Conservation (phyloP, 768 basidiomycete species). For the Lactarius sanguifluus region DNA sequence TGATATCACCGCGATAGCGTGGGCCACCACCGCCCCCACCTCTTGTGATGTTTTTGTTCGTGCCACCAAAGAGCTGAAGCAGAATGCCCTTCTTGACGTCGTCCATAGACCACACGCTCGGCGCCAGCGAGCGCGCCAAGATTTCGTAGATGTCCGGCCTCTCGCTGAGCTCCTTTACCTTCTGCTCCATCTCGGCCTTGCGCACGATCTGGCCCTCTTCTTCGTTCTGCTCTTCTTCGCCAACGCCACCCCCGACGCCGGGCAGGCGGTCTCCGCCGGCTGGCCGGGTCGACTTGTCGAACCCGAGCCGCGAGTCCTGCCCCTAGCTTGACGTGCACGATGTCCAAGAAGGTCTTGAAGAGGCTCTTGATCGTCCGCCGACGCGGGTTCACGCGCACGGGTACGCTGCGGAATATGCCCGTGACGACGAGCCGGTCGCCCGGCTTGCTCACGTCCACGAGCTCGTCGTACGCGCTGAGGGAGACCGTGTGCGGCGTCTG, state of each 20-base stretch:
- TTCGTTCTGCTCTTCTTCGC: slow-evolving; percentile 58
- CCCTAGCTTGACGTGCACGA: slow-evolving; percentile 88
- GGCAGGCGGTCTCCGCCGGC: slow-evolving; percentile 66
- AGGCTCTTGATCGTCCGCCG: slow-evolving; percentile 90
- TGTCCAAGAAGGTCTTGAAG: slow-evolving; percentile 97
- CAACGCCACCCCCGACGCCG: slow-evolving; percentile 68
- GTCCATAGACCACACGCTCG: slow-evolving; percentile 97
- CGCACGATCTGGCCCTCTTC: slow-evolving; percentile 41
- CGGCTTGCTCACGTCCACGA: slow-evolving; percentile 95
- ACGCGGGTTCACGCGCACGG: slow-evolving; percentile 92
- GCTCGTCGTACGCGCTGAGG: slow-evolving; percentile 95
- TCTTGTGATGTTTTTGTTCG: slow-evolving; percentile 90
- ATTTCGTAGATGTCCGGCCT: slow-evolving; percentile 84
- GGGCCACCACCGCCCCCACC: slow-evolving; percentile 97
- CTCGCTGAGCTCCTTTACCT: slow-evolving; percentile 68
- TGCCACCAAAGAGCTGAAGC: slow-evolving; percentile 94
- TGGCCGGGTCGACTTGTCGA: slow-evolving; percentile 76
- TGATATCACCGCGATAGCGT: slow-evolving; percentile 96
- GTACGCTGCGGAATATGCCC: slow-evolving; percentile 93
- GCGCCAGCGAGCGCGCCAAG: slow-evolving; percentile 82
- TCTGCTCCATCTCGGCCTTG: slow-evolving; percentile 75
- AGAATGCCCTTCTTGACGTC: slow-evolving; percentile 99
- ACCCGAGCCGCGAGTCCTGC: slow-evolving; percentile 56
- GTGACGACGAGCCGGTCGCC: slow-evolving; percentile 90
- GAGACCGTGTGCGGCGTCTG: slow-evolving; percentile 98